Percentiles rank a stretch among this genome's conserved stretches.
Conservation (phyloP, 192 early-diverging fungal genomes). For the Spinellus fusiger region DNA sequence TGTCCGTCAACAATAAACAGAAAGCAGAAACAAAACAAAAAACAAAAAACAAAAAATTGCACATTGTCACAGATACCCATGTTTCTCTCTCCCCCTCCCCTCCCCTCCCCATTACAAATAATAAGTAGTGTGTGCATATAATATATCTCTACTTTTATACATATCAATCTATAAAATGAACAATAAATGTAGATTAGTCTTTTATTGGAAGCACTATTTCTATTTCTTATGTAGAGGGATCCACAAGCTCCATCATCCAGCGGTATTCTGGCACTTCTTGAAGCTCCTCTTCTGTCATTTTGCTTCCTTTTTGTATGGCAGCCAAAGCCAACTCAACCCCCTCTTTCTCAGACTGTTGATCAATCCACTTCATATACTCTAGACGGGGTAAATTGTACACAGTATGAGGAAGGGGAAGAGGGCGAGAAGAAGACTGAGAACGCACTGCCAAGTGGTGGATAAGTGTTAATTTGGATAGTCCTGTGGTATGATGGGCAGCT, state of each 20-base stretch:
- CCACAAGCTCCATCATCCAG: constrained; percentile 18
- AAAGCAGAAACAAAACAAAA: no score
- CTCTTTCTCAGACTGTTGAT: constrained; percentile 47
- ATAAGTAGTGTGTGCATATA: no score
- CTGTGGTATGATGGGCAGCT: constrained; percentile 42
- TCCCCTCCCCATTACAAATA: no score
- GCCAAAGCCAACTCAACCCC: constrained; percentile 31
- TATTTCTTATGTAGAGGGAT: constrained; percentile 1
- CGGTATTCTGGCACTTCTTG: constrained; percentile 24
- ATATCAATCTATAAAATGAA: no score
- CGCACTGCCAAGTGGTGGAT: constrained; percentile 61
- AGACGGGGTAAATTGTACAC: constrained; percentile 51
- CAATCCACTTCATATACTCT: constrained; percentile 68
- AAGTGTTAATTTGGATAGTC: constrained; percentile 42
- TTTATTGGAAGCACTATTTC: no score
- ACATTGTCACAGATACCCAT: no score
- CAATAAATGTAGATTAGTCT: no score
- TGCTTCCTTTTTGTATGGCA: constrained; percentile 19
- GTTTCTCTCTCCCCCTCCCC: no score
- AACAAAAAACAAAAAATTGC: no score
- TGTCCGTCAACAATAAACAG: neutral
- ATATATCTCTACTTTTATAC: no score
- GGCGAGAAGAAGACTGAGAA: constrained; percentile 28
- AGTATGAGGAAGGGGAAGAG: constrained; percentile 47
- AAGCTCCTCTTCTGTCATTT: constrained; percentile 16